Evolutionary conservation across 2,329 filamentous ascomycete species (phyloP).

Genomic region (Ramularia endophylla): DNA sequence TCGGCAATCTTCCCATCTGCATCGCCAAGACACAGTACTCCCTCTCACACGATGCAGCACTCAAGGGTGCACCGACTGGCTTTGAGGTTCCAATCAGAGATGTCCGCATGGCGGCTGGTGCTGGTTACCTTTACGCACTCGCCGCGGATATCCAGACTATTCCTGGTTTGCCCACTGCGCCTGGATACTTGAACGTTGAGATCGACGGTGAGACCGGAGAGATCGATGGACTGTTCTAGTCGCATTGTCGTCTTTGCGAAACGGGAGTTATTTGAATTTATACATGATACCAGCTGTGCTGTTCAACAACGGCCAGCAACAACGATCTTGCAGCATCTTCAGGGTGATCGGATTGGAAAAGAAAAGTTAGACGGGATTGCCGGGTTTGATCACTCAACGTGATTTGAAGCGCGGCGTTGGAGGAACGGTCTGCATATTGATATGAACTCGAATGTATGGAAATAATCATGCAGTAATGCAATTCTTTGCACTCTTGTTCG

Average conservation of each 20-base stretch:
- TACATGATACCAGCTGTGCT: no score
- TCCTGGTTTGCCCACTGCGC: conserved; percentile 87
- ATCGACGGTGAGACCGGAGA: conserved; percentile 49
- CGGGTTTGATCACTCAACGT: no score
- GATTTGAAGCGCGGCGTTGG: no score
- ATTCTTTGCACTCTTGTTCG: no score
- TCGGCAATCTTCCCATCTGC: conserved; percentile 89
- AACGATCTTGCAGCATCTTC: no score
- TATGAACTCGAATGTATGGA: no score
- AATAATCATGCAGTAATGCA: no score
- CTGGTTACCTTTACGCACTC: conserved; percentile 89
- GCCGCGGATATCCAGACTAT: conserved; percentile 99
- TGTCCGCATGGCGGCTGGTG: conserved; percentile 87
- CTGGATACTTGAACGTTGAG: conserved; percentile 92
- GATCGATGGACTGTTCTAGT: conserved; percentile 73
- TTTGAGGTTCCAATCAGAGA: conserved; percentile 95
- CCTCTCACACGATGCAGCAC: conserved; percentile 80
- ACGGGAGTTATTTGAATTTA: no score
- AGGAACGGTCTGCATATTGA: no score
- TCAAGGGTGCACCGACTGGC: conserved; percentile 91
- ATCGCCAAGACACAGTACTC: conserved; percentile 99
- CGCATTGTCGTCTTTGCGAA: not conserved
- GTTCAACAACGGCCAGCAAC: no score
- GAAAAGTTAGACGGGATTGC: no score
- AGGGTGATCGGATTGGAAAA: no score